phyloP scores from a whole-genome alignment of 768 basidiomycete species.

The Russula sp. region DNA sequence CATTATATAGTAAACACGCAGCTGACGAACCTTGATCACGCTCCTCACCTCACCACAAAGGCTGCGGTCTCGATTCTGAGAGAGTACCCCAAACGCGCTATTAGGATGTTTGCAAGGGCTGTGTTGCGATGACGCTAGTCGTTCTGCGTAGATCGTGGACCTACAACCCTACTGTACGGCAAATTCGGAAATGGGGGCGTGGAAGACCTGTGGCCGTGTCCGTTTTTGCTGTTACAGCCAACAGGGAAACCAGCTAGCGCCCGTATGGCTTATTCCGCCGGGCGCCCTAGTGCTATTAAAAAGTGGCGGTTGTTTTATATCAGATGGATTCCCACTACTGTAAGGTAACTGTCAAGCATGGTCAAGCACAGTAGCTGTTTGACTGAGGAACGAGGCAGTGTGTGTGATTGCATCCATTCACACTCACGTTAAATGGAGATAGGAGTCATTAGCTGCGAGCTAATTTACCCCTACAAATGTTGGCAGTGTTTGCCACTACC shows the following conservation, averaged over 20 bases:
- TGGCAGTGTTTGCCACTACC: too few relatives aligned
- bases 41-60: neutral
- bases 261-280: neutral
- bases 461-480: neutral
- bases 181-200: too few relatives aligned
- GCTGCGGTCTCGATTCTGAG: neutral
- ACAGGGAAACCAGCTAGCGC: neutral
- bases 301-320: neutral
- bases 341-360: neutral
- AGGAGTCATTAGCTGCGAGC: neutral
- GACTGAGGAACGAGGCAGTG: neutral
- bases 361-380: neutral
- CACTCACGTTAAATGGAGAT: neutral
- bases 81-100: slow-evolving; percentile 7
- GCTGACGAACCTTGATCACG: neutral
- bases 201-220: too few relatives aligned
- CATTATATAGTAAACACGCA: neutral
- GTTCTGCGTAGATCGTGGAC: neutral
- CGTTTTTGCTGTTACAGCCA: neutral
- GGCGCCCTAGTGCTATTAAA: neutral
- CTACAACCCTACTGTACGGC: neutral
- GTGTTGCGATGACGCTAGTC: neutral
- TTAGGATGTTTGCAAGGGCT: neutral
- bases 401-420: neutral
- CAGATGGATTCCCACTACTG: neutral